A percentile compares a stretch with the other conserved stretches of the same genome.
These are phyloP conservation scores for Mycena galopus DNA, from an alignment of 768 basidiomycete species.

Conservation along the genomic window DNA sequence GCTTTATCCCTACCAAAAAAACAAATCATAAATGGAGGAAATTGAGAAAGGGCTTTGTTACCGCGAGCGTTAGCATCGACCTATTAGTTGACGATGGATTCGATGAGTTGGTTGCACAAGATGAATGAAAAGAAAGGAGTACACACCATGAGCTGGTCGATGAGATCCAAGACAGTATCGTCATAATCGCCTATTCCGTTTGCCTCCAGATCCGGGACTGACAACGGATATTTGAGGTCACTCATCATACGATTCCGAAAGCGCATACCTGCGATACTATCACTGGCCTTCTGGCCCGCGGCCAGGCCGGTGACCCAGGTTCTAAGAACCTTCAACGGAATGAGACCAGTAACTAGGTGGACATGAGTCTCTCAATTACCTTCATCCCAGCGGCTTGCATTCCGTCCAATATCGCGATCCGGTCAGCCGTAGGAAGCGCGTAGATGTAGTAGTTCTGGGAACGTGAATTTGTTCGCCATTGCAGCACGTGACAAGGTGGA, in stretches of 20 bases:
- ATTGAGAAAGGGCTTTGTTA: no score
- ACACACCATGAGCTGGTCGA: no score
- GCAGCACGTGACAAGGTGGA: no score
- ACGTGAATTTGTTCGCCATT: background rate
- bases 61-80: slow-evolving; percentile 50
- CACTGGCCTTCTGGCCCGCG: slow-evolving; percentile 42
- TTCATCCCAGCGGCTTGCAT: no score
- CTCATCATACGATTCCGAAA: no score
- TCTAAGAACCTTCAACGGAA: no score
- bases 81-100: slow-evolving; percentile 15
- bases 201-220: slow-evolving; percentile 50
- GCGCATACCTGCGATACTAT: slow-evolving; percentile 37
- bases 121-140: slow-evolving; percentile 51
- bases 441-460: slow-evolving; percentile 43
- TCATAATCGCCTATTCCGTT: slow-evolving; percentile 50
- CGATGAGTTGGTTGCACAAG: slow-evolving; percentile 54
- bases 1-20: slow-evolving; percentile 36
- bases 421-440: slow-evolving; percentile 35
- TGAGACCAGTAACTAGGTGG: slow-evolving; percentile 46
- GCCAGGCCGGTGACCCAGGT: no score
- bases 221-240: no score
- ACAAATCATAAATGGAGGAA: no score
- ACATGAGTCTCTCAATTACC: no score
- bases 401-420: slow-evolving; percentile 38
- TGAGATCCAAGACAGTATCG: no score